A percentile compares a stretch with the other conserved stretches of the same genome.
phyloP scores from a whole-genome alignment of 768 basidiomycete species.

The Cantharellus anzutake region DNA sequence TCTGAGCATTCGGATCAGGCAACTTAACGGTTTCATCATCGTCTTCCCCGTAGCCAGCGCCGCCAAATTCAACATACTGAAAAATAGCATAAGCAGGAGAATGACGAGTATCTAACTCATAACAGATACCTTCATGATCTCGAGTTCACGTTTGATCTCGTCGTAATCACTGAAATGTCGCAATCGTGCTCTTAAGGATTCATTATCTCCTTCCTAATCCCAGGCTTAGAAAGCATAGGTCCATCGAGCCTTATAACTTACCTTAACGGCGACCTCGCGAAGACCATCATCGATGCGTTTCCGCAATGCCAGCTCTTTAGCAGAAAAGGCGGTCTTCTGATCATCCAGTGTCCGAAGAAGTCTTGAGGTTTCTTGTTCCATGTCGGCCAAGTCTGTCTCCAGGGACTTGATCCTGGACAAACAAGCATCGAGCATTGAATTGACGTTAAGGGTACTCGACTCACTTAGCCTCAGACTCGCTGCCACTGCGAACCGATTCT shows the following conservation, averaged over 20 bases:
- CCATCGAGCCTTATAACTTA: constrained; percentile 21
- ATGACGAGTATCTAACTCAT: not conserved
- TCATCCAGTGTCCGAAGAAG: constrained; percentile 45
- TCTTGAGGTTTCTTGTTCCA: constrained; percentile 58
- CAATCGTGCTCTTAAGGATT: constrained; percentile 46
- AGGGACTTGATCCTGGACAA: constrained; percentile 42
- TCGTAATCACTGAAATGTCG: constrained; percentile 76
- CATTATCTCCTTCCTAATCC: constrained; percentile 39
- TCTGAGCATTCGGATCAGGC: constrained; percentile 79
- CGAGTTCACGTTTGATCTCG: constrained; percentile 92
- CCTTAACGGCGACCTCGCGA: constrained; percentile 33
- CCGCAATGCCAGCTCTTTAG: constrained; percentile 27
- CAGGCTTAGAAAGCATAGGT: not conserved
- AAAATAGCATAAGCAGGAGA: not conserved
- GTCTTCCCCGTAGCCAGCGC: constrained; percentile 31
- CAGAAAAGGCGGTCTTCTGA: constrained; percentile 32
- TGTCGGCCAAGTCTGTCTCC: constrained; percentile 49
- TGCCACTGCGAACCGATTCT: constrained; percentile 69
- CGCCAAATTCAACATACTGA: constrained; percentile 92
- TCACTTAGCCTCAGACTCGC: constrained; percentile 49
- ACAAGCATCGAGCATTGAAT: constrained; percentile 1
- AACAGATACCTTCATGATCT: constrained; percentile 78
- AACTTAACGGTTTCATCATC: constrained; percentile 27
- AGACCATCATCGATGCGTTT: constrained; percentile 41
- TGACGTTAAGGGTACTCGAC: constrained; percentile 11